A percentile compares a stretch with the other conserved stretches of the same genome.
Evolutionary conservation across 495 filamentous ascomycete genomes (phyloP).

Genomic region (Podospora didyma): DNA sequence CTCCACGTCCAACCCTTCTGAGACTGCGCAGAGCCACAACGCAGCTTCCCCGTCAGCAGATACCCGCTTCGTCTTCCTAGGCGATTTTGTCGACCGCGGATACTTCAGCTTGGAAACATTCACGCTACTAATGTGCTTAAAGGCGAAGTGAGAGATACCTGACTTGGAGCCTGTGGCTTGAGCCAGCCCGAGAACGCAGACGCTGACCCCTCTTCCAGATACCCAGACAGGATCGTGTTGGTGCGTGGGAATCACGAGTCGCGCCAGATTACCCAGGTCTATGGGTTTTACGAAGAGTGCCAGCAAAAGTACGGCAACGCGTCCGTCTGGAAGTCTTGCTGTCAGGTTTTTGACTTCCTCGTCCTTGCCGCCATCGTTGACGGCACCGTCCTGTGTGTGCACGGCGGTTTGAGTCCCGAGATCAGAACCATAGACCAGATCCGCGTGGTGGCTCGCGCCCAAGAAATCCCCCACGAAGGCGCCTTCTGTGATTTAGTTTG

Average conservation of each 20-base stretch:
- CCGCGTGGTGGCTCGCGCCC: conserved; percentile 92
- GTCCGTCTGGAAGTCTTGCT: conserved; percentile 98
- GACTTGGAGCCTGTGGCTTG: neutral
- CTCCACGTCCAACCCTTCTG: conserved; percentile 32
- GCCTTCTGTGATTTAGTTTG: conserved; percentile 98
- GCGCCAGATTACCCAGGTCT: conserved; percentile 96
- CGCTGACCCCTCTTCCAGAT: conserved; percentile 52
- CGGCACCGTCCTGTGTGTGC: conserved; percentile 93
- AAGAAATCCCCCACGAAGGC: conserved; percentile 97
- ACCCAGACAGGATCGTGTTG: conserved; percentile 89
- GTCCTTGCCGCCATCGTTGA: conserved; percentile 95
- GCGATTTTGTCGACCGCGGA: conserved; percentile 95
- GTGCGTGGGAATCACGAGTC: conserved; percentile 98
- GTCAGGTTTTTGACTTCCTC: conserved; percentile 97
- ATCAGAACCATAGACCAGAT: conserved; percentile 95
- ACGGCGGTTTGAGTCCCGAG: conserved; percentile 93
- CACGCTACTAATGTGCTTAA: conserved; percentile 90
- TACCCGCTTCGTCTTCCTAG: conserved; percentile 91
- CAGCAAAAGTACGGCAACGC: conserved; percentile 97
- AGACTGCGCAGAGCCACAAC: conserved; percentile 39
- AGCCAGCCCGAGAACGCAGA: neutral
- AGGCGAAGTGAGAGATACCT: conserved; percentile 69
- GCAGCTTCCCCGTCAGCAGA: conserved; percentile 55
- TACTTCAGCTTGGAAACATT: conserved; percentile 98
- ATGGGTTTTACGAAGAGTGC: conserved; percentile 98